A percentile compares a stretch with the other conserved stretches of the same genome.
Evolutionary conservation across 305 asterid genomes (phyloP).

Genomic region (Andrographis paniculata): DNA sequence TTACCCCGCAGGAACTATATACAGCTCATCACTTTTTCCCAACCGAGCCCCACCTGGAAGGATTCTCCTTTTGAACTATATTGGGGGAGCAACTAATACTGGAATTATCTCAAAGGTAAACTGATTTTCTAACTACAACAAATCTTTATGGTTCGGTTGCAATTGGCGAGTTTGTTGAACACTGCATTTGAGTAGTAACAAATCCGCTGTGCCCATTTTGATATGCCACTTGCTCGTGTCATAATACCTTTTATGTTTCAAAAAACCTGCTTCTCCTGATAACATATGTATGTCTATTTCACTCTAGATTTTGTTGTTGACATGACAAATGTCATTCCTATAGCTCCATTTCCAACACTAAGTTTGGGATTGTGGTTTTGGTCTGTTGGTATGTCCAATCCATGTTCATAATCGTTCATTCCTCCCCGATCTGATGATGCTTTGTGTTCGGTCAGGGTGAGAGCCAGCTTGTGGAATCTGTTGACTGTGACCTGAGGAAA

Average conservation of each 20-base stretch:
- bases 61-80: slow-evolving; percentile 88
- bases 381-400: background rate
- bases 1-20: slow-evolving; percentile 69
- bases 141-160: slow-evolving; percentile 10
- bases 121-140: slow-evolving; percentile 14
- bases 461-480: slow-evolving; percentile 77
- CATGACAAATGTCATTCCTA: too few relatives aligned
- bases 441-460: slow-evolving; percentile 47
- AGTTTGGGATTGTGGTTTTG: background rate
- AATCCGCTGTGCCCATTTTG: too few relatives aligned
- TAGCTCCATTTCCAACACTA: too few relatives aligned
- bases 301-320: too few relatives aligned
- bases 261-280: too few relatives aligned
- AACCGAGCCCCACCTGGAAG: slow-evolving; percentile 92
- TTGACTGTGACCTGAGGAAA: slow-evolving; percentile 88
- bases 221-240: too few relatives aligned
- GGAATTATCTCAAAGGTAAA: slow-evolving; percentile 76
- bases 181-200: background rate
- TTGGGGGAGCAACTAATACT: slow-evolving; percentile 85
- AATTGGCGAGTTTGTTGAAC: slow-evolving; percentile 7
- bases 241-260: too few relatives aligned
- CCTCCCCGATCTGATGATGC: background rate
- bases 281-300: too few relatives aligned
- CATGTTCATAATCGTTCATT: background rate
- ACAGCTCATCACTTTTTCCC: slow-evolving; percentile 95